phyloP scores from a whole-genome alignment of 768 basidiomycete species.

The Rhodotorula sphaerocarpa region DNA sequence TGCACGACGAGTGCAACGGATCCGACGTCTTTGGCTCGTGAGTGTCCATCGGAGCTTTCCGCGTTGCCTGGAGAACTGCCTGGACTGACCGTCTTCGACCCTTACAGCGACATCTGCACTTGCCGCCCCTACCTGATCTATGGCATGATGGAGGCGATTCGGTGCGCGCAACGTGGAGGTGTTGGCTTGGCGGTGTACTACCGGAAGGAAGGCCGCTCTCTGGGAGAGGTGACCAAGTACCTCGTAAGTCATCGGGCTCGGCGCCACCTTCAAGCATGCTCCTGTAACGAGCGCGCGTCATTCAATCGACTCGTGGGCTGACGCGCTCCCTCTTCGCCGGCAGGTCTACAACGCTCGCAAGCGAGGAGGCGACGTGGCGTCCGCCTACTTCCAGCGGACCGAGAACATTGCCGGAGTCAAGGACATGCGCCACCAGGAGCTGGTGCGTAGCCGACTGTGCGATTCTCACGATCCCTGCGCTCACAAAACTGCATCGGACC shows the following conservation, averaged over 20 bases:
- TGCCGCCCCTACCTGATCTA: slow-evolving; percentile 69
- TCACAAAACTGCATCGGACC: slow-evolving; percentile 89
- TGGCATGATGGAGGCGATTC: slow-evolving; percentile 72
- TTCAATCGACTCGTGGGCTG: too few species aligned
- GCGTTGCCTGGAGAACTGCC: not conserved
- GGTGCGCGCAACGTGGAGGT: slow-evolving; percentile 70
- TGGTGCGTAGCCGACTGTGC: not conserved
- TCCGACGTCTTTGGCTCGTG: slow-evolving; percentile 90
- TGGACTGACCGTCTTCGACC: too few species aligned
- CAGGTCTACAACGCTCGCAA: slow-evolving; percentile 95
- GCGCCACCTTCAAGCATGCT: too few species aligned
- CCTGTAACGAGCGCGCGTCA: too few species aligned
- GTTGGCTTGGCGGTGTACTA: slow-evolving; percentile 85
- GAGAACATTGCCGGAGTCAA: slow-evolving; percentile 83
- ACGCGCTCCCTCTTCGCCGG: too few species aligned
- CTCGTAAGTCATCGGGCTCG: slow-evolving; percentile 3
- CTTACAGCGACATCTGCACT: slow-evolving; percentile 52
- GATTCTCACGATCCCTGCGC: not conserved
- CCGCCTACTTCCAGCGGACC: slow-evolving; percentile 88
- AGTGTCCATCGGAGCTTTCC: not conserved
- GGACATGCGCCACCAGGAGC: slow-evolving; percentile 27
- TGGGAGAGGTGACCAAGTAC: slow-evolving; percentile 58
- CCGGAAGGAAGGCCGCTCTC: slow-evolving; percentile 73
- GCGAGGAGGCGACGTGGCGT: slow-evolving; percentile 82
- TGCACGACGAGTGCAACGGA: slow-evolving; percentile 94